A percentile compares a stretch with the other conserved stretches of the same genome.
phyloP scores from a whole-genome alignment of 331 rosid species.

The Acacia concinna region DNA sequence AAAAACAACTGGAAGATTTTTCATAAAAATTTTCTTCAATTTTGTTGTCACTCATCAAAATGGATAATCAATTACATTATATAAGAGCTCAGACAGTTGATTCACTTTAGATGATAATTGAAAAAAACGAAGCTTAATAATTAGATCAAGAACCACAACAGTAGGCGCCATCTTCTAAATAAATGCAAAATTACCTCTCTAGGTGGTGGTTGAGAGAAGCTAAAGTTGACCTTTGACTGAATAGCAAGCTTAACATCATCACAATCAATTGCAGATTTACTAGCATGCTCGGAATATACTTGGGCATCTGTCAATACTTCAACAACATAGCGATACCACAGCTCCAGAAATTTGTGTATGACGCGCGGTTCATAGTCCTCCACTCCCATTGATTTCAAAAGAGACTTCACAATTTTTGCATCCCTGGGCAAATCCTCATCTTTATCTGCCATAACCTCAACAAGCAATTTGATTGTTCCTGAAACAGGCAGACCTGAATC shows the following conservation, averaged over 20 bases:
- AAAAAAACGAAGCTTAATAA: not conserved
- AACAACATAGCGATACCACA: slow-evolving; percentile 86
- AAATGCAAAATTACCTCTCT: slow-evolving; percentile 65
- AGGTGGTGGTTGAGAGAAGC: slow-evolving; percentile 93
- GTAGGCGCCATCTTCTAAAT: not conserved
- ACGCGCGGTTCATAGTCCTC: slow-evolving; percentile 87
- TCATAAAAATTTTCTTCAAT: not conserved
- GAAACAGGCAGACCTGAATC: not conserved
- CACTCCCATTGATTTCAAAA: slow-evolving; percentile 90
- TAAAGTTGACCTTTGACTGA: slow-evolving; percentile 86
- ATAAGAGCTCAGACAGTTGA: slow-evolving; percentile 31
- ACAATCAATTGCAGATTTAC: slow-evolving; percentile 72
- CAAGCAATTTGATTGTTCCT: not conserved
- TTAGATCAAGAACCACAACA: not conserved
- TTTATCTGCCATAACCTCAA: slow-evolving; percentile 58
- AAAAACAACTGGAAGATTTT: not conserved
- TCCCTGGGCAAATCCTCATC: slow-evolving; percentile 91
- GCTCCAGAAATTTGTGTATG: slow-evolving; percentile 77
- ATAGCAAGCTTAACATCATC: slow-evolving; percentile 89
- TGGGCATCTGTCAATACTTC: slow-evolving; percentile 82
- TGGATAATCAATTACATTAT: not conserved
- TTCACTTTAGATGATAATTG: slow-evolving; percentile 18
- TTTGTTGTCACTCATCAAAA: not conserved
- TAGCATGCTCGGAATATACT: slow-evolving; percentile 87
- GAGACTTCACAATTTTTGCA: slow-evolving; percentile 71